Conservation (phyloP, 2,329 filamentous ascomycete genomes). For the Hymenoscyphus albidus region DNA sequence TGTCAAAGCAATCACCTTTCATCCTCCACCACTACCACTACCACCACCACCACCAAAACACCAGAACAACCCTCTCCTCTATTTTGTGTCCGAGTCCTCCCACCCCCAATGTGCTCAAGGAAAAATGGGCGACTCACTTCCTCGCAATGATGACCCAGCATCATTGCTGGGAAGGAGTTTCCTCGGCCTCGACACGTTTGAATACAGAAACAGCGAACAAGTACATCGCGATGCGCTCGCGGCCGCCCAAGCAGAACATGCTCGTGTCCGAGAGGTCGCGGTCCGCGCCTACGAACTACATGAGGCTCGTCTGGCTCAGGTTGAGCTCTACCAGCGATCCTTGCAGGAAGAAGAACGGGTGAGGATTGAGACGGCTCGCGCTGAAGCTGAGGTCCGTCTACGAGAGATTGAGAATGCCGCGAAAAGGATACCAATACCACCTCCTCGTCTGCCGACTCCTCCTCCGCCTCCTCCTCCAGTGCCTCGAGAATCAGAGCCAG, state of each 20-base stretch:
- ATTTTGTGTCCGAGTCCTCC: background rate
- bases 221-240: constrained; percentile 53
- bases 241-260: constrained; percentile 62
- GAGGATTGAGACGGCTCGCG: constrained; percentile 40
- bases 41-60: background rate
- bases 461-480: constrained; percentile 12
- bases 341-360: constrained; percentile 27
- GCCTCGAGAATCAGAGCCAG: constrained; percentile 6
- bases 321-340: constrained; percentile 20
- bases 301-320: constrained; percentile 42
- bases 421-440: constrained; percentile 31
- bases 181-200: constrained; percentile 14
- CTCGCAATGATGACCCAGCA: constrained; percentile 12
- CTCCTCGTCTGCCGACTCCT: constrained; percentile 24
- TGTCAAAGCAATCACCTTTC: background rate
- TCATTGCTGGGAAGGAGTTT: constrained; percentile 12
- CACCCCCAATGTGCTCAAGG: background rate
- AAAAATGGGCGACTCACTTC: constrained; percentile 5
- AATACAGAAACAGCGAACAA: constrained; percentile 22
- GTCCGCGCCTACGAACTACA: constrained; percentile 47
- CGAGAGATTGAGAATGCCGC: constrained; percentile 41
- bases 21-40: background rate
- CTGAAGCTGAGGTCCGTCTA: constrained; percentile 50
- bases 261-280: constrained; percentile 54
- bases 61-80: too few relatives aligned